Evolutionary conservation across 306 rosid genomes (phyloP), one percentile per base, ranked within the genome.

Genomic region (Quercus gilva): DNA sequence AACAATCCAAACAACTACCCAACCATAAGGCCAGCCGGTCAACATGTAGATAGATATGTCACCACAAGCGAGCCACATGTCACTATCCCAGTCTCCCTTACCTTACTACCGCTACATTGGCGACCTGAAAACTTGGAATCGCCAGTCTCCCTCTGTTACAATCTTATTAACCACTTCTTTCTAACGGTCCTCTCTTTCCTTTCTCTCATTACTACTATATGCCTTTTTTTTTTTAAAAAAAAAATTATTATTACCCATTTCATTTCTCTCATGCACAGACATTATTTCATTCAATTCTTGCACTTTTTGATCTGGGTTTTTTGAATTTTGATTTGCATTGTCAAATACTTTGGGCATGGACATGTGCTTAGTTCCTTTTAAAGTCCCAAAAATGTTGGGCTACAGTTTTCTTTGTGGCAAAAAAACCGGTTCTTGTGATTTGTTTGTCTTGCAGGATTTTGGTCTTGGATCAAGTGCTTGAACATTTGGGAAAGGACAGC

Each of bases 51-150:
- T 59, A 85, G 77, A 82, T 59, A 85, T 78, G 61, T 81, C 73
- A 74, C 53, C 67, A 45, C 53, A 33, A 80, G 73, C 37, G 21
- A 35, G 4, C 77, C 87, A 87, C 89, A 80, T 89, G 93, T 84
- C 74, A 73, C 59, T 71, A 8, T 56, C 83, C 45, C 76, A 75
- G 26, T 73, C 87, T 72, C 81, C 74, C 76, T 80, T 78, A 6
- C 74, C 78, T 80, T 76, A 5, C 74, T 41, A 35, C 70, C 75
- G 82, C 87, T 83, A 85, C 86, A 83, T 85, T 85, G 87, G 80
- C 85, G 89, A 85, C 55, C 91, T 89, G 71, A 84, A 89, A 87
- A 79, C 55, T 78, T 77, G 91, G 91, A 83, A 6, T 83, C 29
- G 74, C 89, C 89, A 85, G 74, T 83, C 80, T 81, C 28, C 59